These are phyloP conservation scores for Penicillium parvum DNA, from an alignment of 495 filamentous ascomycete genomes.

Conservation along the genomic window DNA sequence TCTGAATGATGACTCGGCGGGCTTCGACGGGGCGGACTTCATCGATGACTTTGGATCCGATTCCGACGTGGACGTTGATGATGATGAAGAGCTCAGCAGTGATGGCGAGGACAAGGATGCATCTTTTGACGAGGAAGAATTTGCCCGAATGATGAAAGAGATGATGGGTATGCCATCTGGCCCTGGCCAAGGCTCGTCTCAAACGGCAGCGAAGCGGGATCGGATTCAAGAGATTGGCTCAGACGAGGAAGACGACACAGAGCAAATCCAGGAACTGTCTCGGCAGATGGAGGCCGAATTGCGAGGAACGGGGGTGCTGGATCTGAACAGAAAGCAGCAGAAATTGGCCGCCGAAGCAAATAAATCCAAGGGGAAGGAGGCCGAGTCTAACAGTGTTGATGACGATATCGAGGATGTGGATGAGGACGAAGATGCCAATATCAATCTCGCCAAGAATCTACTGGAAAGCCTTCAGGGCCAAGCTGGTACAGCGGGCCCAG, in stretches of 20 bases:
- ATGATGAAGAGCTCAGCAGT: constrained; percentile 49
- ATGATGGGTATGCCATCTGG: constrained; percentile 79
- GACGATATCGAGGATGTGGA: constrained; percentile 45
- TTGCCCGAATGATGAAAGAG: constrained; percentile 82
- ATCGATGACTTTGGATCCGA: constrained; percentile 60
- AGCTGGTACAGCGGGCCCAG: constrained; percentile 76
- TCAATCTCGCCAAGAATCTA: constrained; percentile 84
- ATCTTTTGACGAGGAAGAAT: constrained; percentile 80
- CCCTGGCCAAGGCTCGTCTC: constrained; percentile 22
- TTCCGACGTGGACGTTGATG: constrained; percentile 56
- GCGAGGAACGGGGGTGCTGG: constrained; percentile 66
- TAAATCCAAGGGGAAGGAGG: constrained; percentile 23
- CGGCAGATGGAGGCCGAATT: constrained; percentile 79
- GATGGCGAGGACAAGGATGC: constrained; percentile 71
- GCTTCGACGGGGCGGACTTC: constrained; percentile 69
- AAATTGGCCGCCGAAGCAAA: constrained; percentile 12
- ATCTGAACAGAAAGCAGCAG: constrained; percentile 48
- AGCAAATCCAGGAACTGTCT: constrained; percentile 68
- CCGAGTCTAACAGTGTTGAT: constrained; percentile 10
- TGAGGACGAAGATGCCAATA: constrained; percentile 68
- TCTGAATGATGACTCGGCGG: constrained; percentile 79
- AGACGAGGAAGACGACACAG: constrained; percentile 54
- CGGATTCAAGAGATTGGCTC: constrained; percentile 45
- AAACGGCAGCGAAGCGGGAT: constrained; percentile 23
- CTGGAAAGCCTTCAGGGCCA: constrained; percentile 91